Percentiles rank a stretch among this genome's conserved stretches.
phyloP scores from a whole-genome alignment of 2,329 filamentous ascomycete genomes.

The Fusarium redolens region DNA sequence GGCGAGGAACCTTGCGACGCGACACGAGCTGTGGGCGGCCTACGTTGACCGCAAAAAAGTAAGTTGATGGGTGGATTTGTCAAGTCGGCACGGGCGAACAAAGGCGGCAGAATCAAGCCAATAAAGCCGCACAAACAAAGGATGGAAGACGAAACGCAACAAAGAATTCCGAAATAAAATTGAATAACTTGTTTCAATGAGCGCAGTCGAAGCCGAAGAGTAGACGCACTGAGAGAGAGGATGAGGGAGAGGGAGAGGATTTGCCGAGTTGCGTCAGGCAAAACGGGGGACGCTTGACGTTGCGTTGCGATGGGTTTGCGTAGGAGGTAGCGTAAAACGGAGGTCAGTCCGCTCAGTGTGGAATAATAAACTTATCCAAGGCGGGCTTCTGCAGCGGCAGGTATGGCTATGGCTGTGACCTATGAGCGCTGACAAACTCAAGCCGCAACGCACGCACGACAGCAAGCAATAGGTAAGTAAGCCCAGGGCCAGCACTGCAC shows the following conservation, averaged over 20 bases:
- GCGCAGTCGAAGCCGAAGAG: constrained; percentile 28
- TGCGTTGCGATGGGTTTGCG: constrained; percentile 13
- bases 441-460: constrained; percentile 19
- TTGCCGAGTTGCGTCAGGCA: constrained; percentile 44
- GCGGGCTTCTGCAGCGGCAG: constrained; percentile 1
- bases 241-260: constrained; percentile 13
- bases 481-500: constrained; percentile 10
- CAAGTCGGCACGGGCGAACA: constrained; percentile 23
- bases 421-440: constrained; percentile 28
- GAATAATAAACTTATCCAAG: constrained; percentile 47
- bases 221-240: constrained; percentile 35
- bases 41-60: constrained; percentile 34
- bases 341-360: constrained; percentile 28
- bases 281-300: constrained; percentile 40
- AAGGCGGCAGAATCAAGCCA: constrained; percentile 25
- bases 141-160: constrained; percentile 2
- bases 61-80: constrained; percentile 22
- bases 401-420: constrained; percentile 7
- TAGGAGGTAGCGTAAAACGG: constrained; percentile 7
- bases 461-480: neutral
- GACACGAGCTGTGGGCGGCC: constrained; percentile 27
- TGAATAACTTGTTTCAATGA: constrained; percentile 14
- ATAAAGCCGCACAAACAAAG: constrained; percentile 27
- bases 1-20: constrained; percentile 34
- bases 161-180: constrained; percentile 16